Conservation (phyloP, 2,329 filamentous ascomycete species). For the Elsinoe fawcettii region DNA sequence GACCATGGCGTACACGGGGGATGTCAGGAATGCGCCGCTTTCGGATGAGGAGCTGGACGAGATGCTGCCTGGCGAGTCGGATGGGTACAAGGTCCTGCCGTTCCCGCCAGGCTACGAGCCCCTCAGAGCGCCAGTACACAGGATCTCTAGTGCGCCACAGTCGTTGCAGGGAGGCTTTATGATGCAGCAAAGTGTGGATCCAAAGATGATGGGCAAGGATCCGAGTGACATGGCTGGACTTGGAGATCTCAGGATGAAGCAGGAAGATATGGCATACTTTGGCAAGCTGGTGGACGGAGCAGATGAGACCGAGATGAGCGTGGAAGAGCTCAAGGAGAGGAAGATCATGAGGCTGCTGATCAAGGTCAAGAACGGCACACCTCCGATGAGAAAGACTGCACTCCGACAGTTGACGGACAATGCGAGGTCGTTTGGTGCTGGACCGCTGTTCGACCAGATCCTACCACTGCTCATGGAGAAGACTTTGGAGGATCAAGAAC, state of each 20-base stretch:
- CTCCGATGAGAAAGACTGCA: conserved; percentile 96
- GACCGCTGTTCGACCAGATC: conserved; percentile 93
- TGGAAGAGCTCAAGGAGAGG: conserved; percentile 92
- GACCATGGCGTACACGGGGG: conserved; percentile 37
- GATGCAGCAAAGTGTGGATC: conserved; percentile 91
- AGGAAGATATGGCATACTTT: conserved; percentile 98
- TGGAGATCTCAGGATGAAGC: conserved; percentile 92
- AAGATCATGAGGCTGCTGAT: conserved; percentile 96
- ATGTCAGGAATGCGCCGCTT: conserved; percentile 73
- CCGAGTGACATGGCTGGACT: conserved; percentile 93
- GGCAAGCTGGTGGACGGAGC: conserved; percentile 92
- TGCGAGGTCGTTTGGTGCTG: conserved; percentile 88
- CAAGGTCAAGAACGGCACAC: conserved; percentile 98
- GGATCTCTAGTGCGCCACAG: conserved; percentile 63
- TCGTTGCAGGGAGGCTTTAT: conserved; percentile 70
- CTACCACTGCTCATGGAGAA: conserved; percentile 97
- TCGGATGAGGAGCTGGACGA: conserved; percentile 91
- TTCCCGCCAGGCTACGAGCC: conserved; percentile 89
- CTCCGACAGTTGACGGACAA: conserved; percentile 96
- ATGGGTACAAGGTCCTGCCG: conserved; percentile 86
- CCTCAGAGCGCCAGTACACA: conserved; percentile 66
- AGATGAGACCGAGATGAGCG: conserved; percentile 83
- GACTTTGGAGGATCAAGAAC: conserved; percentile 93
- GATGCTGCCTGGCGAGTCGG: conserved; percentile 65
- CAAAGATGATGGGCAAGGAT: conserved; percentile 75